Evolutionary conservation across 805 yeast species (phyloP).

Genomic region (Saccharomyces cerevisiae): DNA sequence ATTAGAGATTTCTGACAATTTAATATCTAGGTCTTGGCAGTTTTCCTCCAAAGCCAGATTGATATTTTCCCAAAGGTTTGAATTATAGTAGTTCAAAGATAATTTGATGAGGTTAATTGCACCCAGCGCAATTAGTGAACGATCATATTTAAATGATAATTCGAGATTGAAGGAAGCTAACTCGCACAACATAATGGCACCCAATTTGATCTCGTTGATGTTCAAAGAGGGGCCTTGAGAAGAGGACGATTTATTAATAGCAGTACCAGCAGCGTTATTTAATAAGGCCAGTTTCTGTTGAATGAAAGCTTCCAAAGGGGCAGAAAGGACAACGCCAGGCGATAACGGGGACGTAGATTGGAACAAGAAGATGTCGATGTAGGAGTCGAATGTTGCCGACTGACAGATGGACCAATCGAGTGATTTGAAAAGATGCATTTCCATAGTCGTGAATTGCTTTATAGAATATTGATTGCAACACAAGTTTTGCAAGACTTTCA

Average conservation of each 20-base stretch:
- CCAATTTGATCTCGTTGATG: constrained; percentile 42
- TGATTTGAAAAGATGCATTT: constrained; percentile 53
- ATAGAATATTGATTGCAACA: constrained; percentile 53
- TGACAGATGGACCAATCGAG: constrained; percentile 54
- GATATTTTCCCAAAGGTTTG: constrained; percentile 14
- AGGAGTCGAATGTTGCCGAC: constrained; percentile 54
- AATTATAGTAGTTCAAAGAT: constrained; percentile 33
- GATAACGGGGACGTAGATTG: constrained; percentile 6
- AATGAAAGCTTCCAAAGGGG: constrained; percentile 5
- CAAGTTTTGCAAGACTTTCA: constrained; percentile 44
- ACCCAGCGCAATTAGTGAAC: constrained; percentile 43
- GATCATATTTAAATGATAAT: constrained; percentile 42
- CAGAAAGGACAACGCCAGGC: constrained; percentile 8
- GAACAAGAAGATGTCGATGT: constrained; percentile 47
- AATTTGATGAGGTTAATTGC: constrained; percentile 40
- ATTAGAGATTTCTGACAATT: constrained; percentile 18
- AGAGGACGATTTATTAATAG: constrained; percentile 8
- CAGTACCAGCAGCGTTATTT: constrained; percentile 8
- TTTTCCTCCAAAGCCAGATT: constrained; percentile 4
- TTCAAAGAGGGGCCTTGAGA: constrained; percentile 23
- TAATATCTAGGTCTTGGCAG: constrained; percentile 9
- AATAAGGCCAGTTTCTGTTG: neutral
- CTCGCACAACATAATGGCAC: constrained; percentile 58
- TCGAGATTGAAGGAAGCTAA: constrained; percentile 55
- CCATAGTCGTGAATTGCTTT: constrained; percentile 56